These are phyloP conservation scores for Solioccasus polychromus DNA, from an alignment of 768 basidiomycete species.

Conservation along the genomic window DNA sequence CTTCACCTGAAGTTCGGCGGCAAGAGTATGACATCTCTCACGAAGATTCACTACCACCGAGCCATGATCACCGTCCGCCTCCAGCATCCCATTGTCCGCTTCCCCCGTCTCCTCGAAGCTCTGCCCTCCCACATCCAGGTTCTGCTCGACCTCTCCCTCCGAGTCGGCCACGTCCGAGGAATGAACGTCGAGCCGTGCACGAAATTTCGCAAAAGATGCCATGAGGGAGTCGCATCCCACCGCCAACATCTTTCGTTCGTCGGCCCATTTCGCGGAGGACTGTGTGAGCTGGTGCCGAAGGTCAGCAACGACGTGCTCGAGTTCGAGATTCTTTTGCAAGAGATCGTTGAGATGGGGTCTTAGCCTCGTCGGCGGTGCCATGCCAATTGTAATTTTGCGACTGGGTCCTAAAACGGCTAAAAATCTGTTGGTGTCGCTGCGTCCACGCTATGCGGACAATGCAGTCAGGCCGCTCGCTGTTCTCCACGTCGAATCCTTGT, in stretches of 20 bases:
- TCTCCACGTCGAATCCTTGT: neutral
- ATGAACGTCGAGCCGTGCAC: constrained; percentile 22
- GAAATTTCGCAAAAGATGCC: constrained; percentile 32
- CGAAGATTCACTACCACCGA: constrained; percentile 1
- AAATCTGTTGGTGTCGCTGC: neutral
- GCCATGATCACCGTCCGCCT: neutral
- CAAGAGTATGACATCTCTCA: constrained; percentile 18
- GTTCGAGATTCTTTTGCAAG: constrained; percentile 28
- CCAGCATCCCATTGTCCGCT: constrained; percentile 1
- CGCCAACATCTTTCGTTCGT: constrained; percentile 25
- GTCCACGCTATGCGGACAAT: neutral
- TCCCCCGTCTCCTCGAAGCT: constrained; percentile 19
- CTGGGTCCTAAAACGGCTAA: neutral
- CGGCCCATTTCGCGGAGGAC: constrained; percentile 28
- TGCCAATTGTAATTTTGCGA: neutral
- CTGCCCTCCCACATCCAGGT: constrained; percentile 14
- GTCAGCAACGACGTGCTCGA: constrained; percentile 28
- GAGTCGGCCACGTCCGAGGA: constrained; percentile 19
- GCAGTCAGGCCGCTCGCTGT: neutral
- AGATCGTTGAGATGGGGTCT: constrained; percentile 28
- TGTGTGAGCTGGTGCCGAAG: constrained; percentile 28
- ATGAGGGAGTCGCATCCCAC: constrained; percentile 24
- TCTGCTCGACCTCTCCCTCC: constrained; percentile 25
- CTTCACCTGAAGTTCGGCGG: constrained; percentile 16
- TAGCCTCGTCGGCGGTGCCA: constrained; percentile 25